Percentiles rank a stretch among this genome's conserved stretches.
Conservation (phyloP, 371 early-diverging fungal species). For the Mortierella sp. region DNA sequence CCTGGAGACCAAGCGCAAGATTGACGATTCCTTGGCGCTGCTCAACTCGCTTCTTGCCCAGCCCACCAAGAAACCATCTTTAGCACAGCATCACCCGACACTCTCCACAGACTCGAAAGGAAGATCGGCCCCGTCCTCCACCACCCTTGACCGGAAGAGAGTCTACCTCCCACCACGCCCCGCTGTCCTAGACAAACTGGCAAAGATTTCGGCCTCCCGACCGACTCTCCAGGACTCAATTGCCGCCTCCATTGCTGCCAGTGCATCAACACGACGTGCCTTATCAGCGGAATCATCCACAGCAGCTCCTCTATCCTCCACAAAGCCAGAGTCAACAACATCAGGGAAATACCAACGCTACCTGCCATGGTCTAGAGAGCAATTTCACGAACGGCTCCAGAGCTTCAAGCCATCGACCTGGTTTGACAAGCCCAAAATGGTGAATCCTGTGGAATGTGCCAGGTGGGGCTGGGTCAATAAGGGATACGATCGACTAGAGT, state of each 20-base stretch:
- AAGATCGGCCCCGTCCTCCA: background rate
- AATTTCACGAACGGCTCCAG: slow-evolving; percentile 53
- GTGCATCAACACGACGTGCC: slow-evolving; percentile 11
- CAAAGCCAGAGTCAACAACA: background rate
- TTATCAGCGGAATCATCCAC: background rate
- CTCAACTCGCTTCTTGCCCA: slow-evolving; percentile 51
- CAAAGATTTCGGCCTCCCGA: slow-evolving; percentile 19
- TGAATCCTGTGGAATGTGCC: slow-evolving; percentile 56
- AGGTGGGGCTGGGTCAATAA: slow-evolving; percentile 56
- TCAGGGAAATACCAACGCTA: slow-evolving; percentile 16
- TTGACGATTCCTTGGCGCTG: slow-evolving; percentile 45
- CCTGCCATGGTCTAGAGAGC: slow-evolving; percentile 50
- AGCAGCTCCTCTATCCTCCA: background rate
- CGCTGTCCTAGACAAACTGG: slow-evolving; percentile 41
- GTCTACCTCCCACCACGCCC: slow-evolving; percentile 39
- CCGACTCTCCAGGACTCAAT: slow-evolving; percentile 49
- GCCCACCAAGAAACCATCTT: slow-evolving; percentile 23
- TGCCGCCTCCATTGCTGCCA: slow-evolving; percentile 50
- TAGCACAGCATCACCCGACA: slow-evolving; percentile 1
- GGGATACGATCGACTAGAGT: slow-evolving; percentile 50
- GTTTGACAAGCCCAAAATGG: slow-evolving; percentile 55
- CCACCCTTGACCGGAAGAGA: slow-evolving; percentile 5
- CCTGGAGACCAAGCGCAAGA: slow-evolving; percentile 39
- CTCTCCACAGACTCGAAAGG: background rate
- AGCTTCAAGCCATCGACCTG: slow-evolving; percentile 56